Percentiles rank a stretch among this genome's conserved stretches.
Evolutionary conservation across 371 early-diverging fungal species (phyloP).

Genomic region (Dinochytrium kinnereticum): DNA sequence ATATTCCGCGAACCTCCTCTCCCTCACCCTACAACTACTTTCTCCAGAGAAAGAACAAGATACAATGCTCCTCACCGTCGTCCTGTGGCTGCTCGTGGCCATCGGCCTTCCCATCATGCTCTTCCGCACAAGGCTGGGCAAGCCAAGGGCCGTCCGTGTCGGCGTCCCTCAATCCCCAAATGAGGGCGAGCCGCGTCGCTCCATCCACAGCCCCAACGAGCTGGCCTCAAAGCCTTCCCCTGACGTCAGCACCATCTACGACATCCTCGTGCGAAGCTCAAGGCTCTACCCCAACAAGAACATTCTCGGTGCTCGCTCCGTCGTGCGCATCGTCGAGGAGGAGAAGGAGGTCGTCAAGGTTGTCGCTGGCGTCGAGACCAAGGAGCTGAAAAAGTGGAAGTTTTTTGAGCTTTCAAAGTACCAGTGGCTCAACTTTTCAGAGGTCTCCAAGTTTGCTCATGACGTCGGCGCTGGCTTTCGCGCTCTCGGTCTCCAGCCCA

Average conservation of each 20-base stretch:
- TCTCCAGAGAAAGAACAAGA: background rate
- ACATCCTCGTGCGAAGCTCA: slow-evolving; percentile 64
- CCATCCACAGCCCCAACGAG: slow-evolving; percentile 59
- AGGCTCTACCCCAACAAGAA: slow-evolving; percentile 51
- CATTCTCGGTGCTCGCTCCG: slow-evolving; percentile 71
- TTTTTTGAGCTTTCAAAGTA: slow-evolving; percentile 73
- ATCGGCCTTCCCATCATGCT: slow-evolving; percentile 29
- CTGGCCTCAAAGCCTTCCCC: slow-evolving; percentile 60
- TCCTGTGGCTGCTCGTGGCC: slow-evolving; percentile 5
- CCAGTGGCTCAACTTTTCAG: slow-evolving; percentile 69
- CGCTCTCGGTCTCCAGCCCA: slow-evolving; percentile 66
- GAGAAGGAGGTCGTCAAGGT: slow-evolving; percentile 75
- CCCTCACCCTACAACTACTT: background rate
- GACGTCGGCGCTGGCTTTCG: slow-evolving; percentile 71
- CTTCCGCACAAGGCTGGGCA: slow-evolving; percentile 29
- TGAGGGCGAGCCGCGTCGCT: slow-evolving; percentile 63
- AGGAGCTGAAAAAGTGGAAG: slow-evolving; percentile 82
- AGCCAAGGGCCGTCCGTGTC: slow-evolving; percentile 27
- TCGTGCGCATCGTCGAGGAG: slow-evolving; percentile 72
- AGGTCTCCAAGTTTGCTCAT: slow-evolving; percentile 56
- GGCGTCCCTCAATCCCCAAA: slow-evolving; percentile 5
- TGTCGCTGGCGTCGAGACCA: slow-evolving; percentile 62
- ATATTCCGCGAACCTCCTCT: no score
- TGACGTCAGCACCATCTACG: slow-evolving; percentile 70
- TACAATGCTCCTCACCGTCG: background rate